A percentile compares a stretch with the other conserved stretches of the same genome.
phyloP scores from a whole-genome alignment of 768 basidiomycete species.

The Clitopilus hobsonii region DNA sequence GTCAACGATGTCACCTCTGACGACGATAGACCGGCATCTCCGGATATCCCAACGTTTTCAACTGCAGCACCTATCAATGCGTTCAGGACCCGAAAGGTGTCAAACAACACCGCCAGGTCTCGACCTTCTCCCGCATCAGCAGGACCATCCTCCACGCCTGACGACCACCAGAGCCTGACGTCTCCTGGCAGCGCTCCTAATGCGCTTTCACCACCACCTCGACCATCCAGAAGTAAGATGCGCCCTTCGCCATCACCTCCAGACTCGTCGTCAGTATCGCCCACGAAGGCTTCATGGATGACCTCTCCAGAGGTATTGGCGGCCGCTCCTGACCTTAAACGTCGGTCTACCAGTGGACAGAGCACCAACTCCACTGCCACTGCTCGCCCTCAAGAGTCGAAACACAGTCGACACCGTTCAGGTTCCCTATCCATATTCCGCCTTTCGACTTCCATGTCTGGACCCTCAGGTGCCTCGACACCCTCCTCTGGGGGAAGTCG shows the following conservation, averaged over 20 bases:
- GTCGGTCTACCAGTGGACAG: constrained; percentile 17
- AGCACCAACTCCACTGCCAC: constrained; percentile 18
- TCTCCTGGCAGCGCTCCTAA: neutral
- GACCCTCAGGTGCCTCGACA: constrained; percentile 9
- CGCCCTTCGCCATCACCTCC: constrained; percentile 4
- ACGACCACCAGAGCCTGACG: neutral
- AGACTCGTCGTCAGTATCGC: neutral
- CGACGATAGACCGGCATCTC: constrained; percentile 22
- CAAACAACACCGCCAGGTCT: constrained; percentile 11
- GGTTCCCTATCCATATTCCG: constrained; percentile 8
- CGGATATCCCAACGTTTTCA: constrained; percentile 48
- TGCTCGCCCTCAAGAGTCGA: neutral
- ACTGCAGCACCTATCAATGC: constrained; percentile 40
- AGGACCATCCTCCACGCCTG: constrained; percentile 4
- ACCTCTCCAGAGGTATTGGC: neutral
- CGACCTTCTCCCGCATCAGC: constrained; percentile 7
- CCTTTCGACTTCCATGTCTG: neutral
- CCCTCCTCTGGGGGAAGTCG: constrained; percentile 19
- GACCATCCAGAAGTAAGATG: constrained; percentile 19
- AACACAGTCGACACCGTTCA: neutral
- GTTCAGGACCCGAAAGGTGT: constrained; percentile 22
- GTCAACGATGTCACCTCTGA: constrained; percentile 3
- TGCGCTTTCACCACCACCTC: constrained; percentile 22
- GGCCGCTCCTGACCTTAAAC: constrained; percentile 6
- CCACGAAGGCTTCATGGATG: neutral